Evolutionary conservation across 2,329 filamentous ascomycete species (phyloP), one percentile per base, ranked within the genome.

Genomic region (Lizonia empirigonia): DNA sequence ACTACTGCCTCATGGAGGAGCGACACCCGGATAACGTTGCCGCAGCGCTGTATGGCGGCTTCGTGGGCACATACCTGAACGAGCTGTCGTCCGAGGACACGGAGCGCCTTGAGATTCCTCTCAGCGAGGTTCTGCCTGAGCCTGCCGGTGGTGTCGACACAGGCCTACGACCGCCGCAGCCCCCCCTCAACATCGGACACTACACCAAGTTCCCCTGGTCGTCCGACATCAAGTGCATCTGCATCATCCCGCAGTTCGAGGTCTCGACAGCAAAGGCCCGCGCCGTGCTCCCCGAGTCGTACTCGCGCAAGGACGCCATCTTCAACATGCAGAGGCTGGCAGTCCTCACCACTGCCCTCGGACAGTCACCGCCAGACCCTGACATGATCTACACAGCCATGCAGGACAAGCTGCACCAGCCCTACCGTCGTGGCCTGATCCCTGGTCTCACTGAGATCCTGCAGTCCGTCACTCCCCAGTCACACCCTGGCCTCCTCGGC

Each of bases 341-440:
- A 2, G 82, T 99, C 40, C 83, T 99, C 10, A 92, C 93, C 24
- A 90, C 91, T 9, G 92, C 92, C 1, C 82, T 99, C 36, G 91
- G 92, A 58, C 87, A 91, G 72, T 93, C 89, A 7, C 93, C 94
- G 8, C 93, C 92, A 1, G 89, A 97, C 69, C 88, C 94, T 18
- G 88, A 95, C 65, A 88, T 96, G 74, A 99, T 99, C 72, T 95
- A 95, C 78, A 86, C 95, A 38, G 93, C 92, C 37, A 99, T 99
- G 94, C 94, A 97, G 77, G 94, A 99, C 79, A 96, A 92, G 76
- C 85, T 99, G 55, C 94, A 99, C 77, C 94, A 99, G 76, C 94
- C 91, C 34, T 97, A 99, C 78, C 88, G 94, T 45, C 88, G 94
- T 76, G 88, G 84, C 2, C 83, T 99, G 56, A 96, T 99, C 62